Percentiles rank a stretch among this genome's conserved stretches.
phyloP scores from a whole-genome alignment of 2,329 filamentous ascomycete species.

The Penicillium polonicum region DNA sequence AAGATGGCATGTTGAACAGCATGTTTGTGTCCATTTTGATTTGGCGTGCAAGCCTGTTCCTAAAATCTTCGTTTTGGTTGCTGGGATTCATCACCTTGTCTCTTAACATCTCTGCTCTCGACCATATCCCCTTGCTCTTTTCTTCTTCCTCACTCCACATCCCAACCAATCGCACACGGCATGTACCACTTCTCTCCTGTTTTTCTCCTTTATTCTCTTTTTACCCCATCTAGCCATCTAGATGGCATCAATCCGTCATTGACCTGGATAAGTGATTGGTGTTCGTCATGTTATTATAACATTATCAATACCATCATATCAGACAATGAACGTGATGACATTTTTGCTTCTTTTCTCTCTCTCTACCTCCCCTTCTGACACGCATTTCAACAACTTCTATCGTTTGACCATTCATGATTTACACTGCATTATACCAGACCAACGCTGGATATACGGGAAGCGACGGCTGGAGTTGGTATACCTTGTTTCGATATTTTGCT shows the following conservation, averaged over 20 bases:
- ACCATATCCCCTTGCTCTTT: not conserved
- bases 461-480: conserved; percentile 12
- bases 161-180: not conserved
- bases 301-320: conserved; percentile 8
- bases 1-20: conserved; percentile 1
- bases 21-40: not conserved
- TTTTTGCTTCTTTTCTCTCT: not conserved
- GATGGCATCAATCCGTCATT: not conserved
- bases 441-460: conserved; percentile 19
- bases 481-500: not conserved
- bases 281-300: conserved; percentile 15
- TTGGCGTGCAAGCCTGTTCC: not conserved
- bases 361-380: not conserved
- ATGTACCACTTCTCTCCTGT: not conserved
- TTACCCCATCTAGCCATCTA: not conserved
- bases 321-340: conserved; percentile 7
- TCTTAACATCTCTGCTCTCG: not conserved
- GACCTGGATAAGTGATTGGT: conserved; percentile 3
- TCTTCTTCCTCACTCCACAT: not conserved
- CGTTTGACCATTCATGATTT: conserved; percentile 1
- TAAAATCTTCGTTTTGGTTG: not conserved
- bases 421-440: conserved; percentile 9
- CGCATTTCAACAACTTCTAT: not conserved
- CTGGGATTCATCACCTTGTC: not conserved
- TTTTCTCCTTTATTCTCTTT: not conserved